phyloP scores from a whole-genome alignment of 1,284 basidiomycete species.

The Papiliotrema fonsecae region DNA sequence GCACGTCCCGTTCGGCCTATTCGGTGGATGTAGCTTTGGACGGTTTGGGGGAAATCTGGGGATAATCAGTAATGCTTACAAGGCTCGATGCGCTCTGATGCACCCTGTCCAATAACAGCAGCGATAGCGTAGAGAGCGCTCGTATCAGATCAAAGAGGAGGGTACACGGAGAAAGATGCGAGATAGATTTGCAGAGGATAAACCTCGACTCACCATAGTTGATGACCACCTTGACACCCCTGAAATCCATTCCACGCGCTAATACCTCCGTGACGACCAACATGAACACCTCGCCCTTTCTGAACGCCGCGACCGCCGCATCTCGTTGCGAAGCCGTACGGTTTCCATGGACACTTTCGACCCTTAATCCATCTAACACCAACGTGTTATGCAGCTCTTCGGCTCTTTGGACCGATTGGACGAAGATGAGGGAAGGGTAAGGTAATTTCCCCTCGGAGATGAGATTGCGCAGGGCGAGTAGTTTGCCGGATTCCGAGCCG shows the following conservation, averaged over 20 bases:
- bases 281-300: slow-evolving; percentile 81
- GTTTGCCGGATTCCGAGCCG: slow-evolving; percentile 85
- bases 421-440: slow-evolving; percentile 88
- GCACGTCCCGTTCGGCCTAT: slow-evolving; percentile 95
- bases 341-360: slow-evolving; percentile 87
- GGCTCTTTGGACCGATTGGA: slow-evolving; percentile 86
- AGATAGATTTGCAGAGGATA: no score
- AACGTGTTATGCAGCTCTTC: slow-evolving; percentile 85
- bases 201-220: slow-evolving; percentile 62
- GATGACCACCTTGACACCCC: slow-evolving; percentile 87
- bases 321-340: slow-evolving; percentile 82
- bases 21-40: slow-evolving; percentile 91
- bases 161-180: no score
- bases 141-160: no score
- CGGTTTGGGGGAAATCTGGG: slow-evolving; percentile 80
- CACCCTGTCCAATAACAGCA: no score
- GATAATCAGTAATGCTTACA: not conserved
- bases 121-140: no score
- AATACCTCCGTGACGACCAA: slow-evolving; percentile 91
- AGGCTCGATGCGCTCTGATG: no score
- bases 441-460: slow-evolving; percentile 73
- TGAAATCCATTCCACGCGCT: slow-evolving; percentile 97
- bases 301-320: slow-evolving; percentile 77
- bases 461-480: slow-evolving; percentile 75
- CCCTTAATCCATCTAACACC: slow-evolving; percentile 74